These are phyloP conservation scores for Penicillium corylophilum DNA, from an alignment of 2,329 filamentous ascomycete species.

Conservation along the genomic window DNA sequence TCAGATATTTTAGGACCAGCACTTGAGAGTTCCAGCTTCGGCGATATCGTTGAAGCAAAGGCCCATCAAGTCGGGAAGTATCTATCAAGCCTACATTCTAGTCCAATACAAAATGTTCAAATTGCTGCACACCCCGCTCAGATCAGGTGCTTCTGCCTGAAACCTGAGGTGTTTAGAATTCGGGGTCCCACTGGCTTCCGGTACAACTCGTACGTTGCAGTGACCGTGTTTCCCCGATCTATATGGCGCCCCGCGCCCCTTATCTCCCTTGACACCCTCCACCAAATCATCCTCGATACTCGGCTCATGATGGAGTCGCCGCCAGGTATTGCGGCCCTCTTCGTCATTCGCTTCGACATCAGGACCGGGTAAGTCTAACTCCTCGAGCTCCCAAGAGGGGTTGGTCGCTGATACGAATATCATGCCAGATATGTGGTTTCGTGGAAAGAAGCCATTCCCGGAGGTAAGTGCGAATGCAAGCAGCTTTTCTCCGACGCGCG, in stretches of 20 bases:
- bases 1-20: background rate
- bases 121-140: background rate
- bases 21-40: too few species aligned
- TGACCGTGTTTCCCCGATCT: conserved; percentile 24
- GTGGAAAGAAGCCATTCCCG: conserved; percentile 74
- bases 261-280: conserved; percentile 31
- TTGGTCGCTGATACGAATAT: conserved; percentile 13
- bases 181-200: too few species aligned
- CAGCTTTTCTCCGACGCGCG: background rate
- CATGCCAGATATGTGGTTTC: conserved; percentile 70
- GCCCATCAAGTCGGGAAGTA: too few species aligned
- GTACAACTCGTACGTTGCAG: conserved; percentile 6
- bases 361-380: conserved; percentile 69
- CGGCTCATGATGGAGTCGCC: conserved; percentile 37
- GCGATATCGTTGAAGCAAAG: background rate
- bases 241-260: conserved; percentile 12
- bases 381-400: conserved; percentile 7
- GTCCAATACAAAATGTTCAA: too few species aligned
- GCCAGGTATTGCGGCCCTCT: conserved; percentile 69
- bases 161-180: background rate
- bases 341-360: conserved; percentile 88
- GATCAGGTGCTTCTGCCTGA: background rate
- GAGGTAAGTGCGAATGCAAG: conserved; percentile 51
- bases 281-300: conserved; percentile 35
- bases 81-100: too few species aligned